phyloP scores from a whole-genome alignment of 1,284 basidiomycete genomes.

The Peniophora sp. region DNA sequence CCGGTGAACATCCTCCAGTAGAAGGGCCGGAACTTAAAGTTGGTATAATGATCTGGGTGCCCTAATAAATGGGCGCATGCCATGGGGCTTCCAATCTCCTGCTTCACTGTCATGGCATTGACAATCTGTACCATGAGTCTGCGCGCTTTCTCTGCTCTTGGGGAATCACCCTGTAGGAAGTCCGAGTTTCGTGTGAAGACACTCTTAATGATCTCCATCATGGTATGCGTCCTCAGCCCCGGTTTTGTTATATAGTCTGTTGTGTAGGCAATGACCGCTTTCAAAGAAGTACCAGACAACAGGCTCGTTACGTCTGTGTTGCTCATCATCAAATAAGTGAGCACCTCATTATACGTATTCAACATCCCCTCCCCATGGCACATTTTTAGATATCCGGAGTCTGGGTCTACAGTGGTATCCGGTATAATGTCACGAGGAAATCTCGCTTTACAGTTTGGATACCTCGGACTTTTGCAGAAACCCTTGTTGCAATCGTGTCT shows the following conservation, averaged over 20 bases:
- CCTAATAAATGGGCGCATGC: constrained; percentile 19
- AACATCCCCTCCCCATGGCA: constrained; percentile 25
- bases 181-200: constrained; percentile 18
- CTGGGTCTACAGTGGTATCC: constrained; percentile 15
- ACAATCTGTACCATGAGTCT: constrained; percentile 17
- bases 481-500: constrained; percentile 6
- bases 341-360: constrained; percentile 21
- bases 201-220: constrained; percentile 22
- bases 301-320: constrained; percentile 29
- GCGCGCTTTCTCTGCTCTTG: constrained; percentile 15
- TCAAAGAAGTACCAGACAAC: constrained; percentile 26
- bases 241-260: constrained; percentile 33
- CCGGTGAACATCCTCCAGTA: constrained; percentile 20
- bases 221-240: constrained; percentile 23
- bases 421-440: constrained; percentile 19
- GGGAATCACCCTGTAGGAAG: constrained; percentile 8
- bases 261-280: constrained; percentile 28
- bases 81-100: constrained; percentile 25
- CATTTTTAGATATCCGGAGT: constrained; percentile 21
- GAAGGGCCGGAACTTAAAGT: constrained; percentile 16
- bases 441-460: constrained; percentile 18
- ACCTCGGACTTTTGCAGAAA: constrained; percentile 2
- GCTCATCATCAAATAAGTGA: constrained; percentile 25
- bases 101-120: constrained; percentile 15
- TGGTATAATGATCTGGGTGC: constrained; percentile 25